These are phyloP conservation scores for Aspergillus egyptiacus DNA, from an alignment of 495 filamentous ascomycete species.

Conservation along the genomic window DNA sequence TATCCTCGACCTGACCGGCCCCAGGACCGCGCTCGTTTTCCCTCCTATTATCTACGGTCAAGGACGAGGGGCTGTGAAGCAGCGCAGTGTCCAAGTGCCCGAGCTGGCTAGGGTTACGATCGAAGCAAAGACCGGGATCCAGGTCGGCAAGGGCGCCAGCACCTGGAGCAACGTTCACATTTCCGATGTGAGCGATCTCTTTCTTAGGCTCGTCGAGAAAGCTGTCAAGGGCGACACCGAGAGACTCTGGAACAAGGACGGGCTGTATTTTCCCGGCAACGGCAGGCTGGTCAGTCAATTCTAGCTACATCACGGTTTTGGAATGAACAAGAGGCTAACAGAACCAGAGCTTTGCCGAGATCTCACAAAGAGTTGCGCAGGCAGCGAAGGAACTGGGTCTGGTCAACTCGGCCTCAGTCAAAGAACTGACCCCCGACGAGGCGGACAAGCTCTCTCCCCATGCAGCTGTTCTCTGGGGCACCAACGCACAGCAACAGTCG, in stretches of 20 bases:
- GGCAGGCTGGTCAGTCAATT: slow-evolving; percentile 42
- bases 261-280: slow-evolving; percentile 62
- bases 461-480: slow-evolving; percentile 36
- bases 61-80: slow-evolving; percentile 60
- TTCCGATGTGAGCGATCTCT: slow-evolving; percentile 56
- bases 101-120: slow-evolving; percentile 47
- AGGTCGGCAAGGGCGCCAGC: slow-evolving; percentile 52
- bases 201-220: slow-evolving; percentile 51
- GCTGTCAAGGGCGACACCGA: slow-evolving; percentile 51
- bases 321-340: background rate
- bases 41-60: slow-evolving; percentile 67
- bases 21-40: slow-evolving; percentile 60
- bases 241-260: slow-evolving; percentile 64
- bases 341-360: slow-evolving; percentile 46
- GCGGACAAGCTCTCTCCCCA: slow-evolving; percentile 20
- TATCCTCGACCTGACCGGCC: slow-evolving; percentile 36
- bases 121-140: slow-evolving; percentile 48
- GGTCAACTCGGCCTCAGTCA: slow-evolving; percentile 46
- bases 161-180: slow-evolving; percentile 65
- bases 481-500: slow-evolving; percentile 50
- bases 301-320: background rate
- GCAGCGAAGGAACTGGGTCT: slow-evolving; percentile 52
- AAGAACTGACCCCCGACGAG: slow-evolving; percentile 19
- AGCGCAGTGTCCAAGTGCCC: slow-evolving; percentile 56
- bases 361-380: slow-evolving; percentile 49